phyloP scores from a whole-genome alignment of 306 rosid genomes.

The Quercus variabilis region DNA sequence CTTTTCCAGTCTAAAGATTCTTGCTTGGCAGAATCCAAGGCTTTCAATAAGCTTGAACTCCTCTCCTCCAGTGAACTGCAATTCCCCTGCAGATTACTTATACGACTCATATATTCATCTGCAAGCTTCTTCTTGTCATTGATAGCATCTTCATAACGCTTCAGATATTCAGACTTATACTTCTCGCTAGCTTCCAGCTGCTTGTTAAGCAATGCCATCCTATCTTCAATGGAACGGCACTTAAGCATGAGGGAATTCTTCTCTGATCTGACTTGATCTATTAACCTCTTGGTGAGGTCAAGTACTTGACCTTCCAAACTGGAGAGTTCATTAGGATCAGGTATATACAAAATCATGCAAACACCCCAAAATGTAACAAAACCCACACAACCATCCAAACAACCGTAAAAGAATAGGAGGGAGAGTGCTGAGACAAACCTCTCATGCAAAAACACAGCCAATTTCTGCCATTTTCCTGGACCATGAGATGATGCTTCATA shows the following conservation, averaged over 20 bases:
- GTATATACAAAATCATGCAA: not conserved
- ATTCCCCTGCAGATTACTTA: conserved; percentile 71
- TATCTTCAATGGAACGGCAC: conserved; percentile 73
- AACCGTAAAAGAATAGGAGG: not conserved
- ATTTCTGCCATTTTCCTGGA: conserved; percentile 89
- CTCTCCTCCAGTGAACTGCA: conserved; percentile 70
- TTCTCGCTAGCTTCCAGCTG: conserved; percentile 81
- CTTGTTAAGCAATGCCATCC: conserved; percentile 60
- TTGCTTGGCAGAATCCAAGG: conserved; percentile 72
- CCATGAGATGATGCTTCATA: conserved; percentile 73
- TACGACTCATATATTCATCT: conserved; percentile 86
- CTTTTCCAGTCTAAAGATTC: conserved; percentile 84
- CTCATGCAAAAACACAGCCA: conserved; percentile 67
- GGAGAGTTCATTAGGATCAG: conserved; percentile 18
- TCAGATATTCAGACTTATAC: conserved; percentile 72
- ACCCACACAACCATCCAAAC: not conserved
- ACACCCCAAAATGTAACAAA: not conserved
- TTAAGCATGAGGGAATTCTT: conserved; percentile 60
- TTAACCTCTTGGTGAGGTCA: conserved; percentile 65
- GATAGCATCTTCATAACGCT: conserved; percentile 80
- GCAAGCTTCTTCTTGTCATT: conserved; percentile 76
- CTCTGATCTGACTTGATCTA: conserved; percentile 79
- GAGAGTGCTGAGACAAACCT: conserved; percentile 51
- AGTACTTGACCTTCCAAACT: conserved; percentile 89
- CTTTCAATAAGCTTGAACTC: conserved; percentile 55